Conservation (phyloP, 345 rosid genomes). For the Rhizophora mangle region DNA sequence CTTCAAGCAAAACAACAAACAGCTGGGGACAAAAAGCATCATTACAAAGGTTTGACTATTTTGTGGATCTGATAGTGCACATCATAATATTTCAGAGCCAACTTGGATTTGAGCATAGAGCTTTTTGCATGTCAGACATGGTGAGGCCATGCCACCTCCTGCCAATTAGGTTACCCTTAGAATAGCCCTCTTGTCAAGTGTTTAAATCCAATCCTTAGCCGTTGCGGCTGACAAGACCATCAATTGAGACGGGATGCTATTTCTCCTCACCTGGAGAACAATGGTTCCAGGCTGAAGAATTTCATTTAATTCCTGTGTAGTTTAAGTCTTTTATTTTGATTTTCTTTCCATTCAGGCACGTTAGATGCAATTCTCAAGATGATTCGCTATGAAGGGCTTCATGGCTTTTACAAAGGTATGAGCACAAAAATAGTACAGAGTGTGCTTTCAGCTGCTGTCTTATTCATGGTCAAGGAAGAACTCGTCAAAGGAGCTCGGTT, state of each 20-base stretch:
- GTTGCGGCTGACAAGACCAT: not conserved
- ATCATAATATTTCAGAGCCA: no score
- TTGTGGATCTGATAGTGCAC: not conserved
- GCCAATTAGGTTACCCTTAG: not conserved
- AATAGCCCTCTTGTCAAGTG: not conserved
- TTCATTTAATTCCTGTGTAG: not conserved
- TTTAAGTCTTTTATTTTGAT: not conserved
- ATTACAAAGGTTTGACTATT: slow-evolving; percentile 59
- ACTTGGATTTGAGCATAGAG: not conserved
- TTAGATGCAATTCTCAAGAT: slow-evolving; percentile 81
- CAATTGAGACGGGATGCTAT: no score
- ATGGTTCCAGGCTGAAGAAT: not conserved
- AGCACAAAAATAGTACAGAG: slow-evolving; percentile 86
- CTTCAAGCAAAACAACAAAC: slow-evolving; percentile 87
- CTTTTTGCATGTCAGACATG: not conserved
- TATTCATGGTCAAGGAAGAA: slow-evolving; percentile 95
- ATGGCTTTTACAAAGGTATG: slow-evolving; percentile 95
- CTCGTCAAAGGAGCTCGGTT: slow-evolving; percentile 64
- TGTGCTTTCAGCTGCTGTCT: slow-evolving; percentile 83
- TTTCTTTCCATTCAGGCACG: slow-evolving; percentile 47
- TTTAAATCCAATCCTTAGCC: not conserved
- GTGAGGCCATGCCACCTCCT: no score
- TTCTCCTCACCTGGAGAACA: no score
- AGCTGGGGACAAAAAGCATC: slow-evolving; percentile 70
- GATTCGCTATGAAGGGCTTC: slow-evolving; percentile 75